phyloP scores from a whole-genome alignment of 2,329 filamentous ascomycete genomes.

The Teratosphaeriaceae sp. region DNA sequence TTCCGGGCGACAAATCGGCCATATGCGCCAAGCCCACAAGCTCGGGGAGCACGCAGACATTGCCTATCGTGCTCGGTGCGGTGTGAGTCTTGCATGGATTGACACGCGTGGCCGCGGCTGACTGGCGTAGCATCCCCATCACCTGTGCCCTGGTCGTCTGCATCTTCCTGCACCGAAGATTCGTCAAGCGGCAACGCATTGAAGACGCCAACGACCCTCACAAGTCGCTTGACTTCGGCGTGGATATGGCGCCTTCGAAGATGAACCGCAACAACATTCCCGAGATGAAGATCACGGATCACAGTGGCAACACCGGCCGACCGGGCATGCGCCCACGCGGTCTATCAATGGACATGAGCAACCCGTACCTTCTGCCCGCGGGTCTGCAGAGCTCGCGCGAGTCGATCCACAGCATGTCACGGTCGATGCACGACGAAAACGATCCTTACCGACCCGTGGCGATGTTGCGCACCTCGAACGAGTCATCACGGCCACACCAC shows the following conservation, averaged over 20 bases:
- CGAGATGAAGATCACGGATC: conserved; percentile 53
- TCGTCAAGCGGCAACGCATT: conserved; percentile 59
- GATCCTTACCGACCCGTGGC: conserved; percentile 73
- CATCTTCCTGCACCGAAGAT: conserved; percentile 71
- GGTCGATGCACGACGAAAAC: conserved; percentile 68
- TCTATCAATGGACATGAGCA: conserved; percentile 59
- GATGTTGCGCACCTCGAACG: conserved; percentile 47
- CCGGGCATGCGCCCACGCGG: conserved; percentile 35
- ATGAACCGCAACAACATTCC: conserved; percentile 41
- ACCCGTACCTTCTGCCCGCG: conserved; percentile 89
- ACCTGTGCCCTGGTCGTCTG: conserved; percentile 60
- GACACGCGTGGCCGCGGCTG: not conserved
- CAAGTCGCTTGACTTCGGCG: conserved; percentile 86
- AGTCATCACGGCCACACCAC: conserved; percentile 18
- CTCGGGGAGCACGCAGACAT: conserved; percentile 19
- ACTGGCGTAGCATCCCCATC: conserved; percentile 62
- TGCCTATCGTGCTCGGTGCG: conserved; percentile 29
- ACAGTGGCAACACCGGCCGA: conserved; percentile 14
- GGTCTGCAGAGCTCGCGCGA: conserved; percentile 72
- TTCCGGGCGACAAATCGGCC: conserved; percentile 16
- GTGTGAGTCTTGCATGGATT: conserved; percentile 22
- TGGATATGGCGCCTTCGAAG: conserved; percentile 44
- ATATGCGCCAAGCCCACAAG: conserved; percentile 24
- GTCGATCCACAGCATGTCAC: conserved; percentile 78
- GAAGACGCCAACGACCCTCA: conserved; percentile 86